These are phyloP conservation scores for Cryptosporidium baileyi DNA, from an alignment of 169 alveolate genomes.

Conservation along the genomic window DNA sequence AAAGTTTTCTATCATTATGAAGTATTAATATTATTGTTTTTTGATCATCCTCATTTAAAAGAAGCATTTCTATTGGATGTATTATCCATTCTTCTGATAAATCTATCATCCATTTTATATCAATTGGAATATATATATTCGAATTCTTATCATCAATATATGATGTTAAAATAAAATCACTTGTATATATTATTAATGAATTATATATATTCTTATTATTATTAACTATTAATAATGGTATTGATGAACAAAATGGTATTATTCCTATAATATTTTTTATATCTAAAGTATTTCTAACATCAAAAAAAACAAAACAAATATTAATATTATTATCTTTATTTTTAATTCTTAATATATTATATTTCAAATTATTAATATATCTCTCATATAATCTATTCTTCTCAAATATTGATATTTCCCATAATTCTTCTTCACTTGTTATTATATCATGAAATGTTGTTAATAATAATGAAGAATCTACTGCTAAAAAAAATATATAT, in stretches of 20 bases:
- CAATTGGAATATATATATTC: neutral
- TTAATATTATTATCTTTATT: neutral
- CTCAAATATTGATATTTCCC: conserved; percentile 43
- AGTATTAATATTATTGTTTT: neutral
- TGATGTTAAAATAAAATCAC: conserved; percentile 11
- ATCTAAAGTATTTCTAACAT: conserved; percentile 36
- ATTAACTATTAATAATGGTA: conserved; percentile 31
- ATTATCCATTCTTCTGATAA: conserved; percentile 12
- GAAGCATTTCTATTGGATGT: conserved; percentile 46
- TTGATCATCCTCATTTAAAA: neutral
- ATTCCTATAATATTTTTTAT: conserved; percentile 49
- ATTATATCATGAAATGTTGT: conserved; percentile 27
- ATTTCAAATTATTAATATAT: neutral
- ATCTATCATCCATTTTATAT: conserved; percentile 33
- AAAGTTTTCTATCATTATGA: neutral
- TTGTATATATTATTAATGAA: conserved; percentile 7
- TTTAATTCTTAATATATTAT: neutral
- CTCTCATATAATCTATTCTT: conserved; percentile 29
- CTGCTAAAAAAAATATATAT: conserved; percentile 70
- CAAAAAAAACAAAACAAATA: conserved; percentile 43
- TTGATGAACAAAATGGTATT: conserved; percentile 43
- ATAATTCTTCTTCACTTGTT: neutral
- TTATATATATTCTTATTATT: neutral
- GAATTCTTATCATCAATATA: neutral
- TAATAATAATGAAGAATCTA: conserved; percentile 15